Evolutionary conservation across 2,329 filamentous ascomycete genomes (phyloP).

Genomic region (Tolypocladium ovalisporum): DNA sequence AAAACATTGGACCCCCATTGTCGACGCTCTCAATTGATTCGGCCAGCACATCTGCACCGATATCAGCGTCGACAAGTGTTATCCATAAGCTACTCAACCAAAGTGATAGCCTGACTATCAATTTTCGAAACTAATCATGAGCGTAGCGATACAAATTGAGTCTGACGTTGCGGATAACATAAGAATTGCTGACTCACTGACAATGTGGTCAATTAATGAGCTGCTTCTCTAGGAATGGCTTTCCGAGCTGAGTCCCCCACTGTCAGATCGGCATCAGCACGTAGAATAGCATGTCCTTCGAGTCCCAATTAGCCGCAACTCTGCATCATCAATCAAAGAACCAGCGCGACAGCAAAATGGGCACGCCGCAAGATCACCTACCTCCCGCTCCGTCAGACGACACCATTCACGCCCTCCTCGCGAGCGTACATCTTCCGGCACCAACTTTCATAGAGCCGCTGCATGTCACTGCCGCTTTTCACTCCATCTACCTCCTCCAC

Average conservation of each 20-base stretch:
- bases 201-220: neutral
- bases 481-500: constrained; percentile 14
- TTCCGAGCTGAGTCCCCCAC: neutral
- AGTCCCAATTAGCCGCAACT: no score
- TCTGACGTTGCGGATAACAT: neutral
- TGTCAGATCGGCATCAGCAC: neutral
- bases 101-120: no score
- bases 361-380: neutral
- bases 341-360: neutral
- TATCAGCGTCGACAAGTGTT: no score
- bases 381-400: constrained; percentile 1
- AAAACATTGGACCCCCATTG: no score
- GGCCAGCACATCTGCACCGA: no score
- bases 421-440: constrained; percentile 7
- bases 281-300: no score
- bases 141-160: no score
- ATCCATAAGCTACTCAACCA: no score
- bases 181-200: neutral
- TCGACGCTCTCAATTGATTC: no score
- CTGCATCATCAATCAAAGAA: neutral
- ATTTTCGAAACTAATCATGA: no score
- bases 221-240: neutral
- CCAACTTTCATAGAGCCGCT: constrained; percentile 7
- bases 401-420: constrained; percentile 8
- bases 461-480: constrained; percentile 11